Evolutionary conservation across 2,329 filamentous ascomycete genomes (phyloP).

Genomic region (Bipolaris zeicola): DNA sequence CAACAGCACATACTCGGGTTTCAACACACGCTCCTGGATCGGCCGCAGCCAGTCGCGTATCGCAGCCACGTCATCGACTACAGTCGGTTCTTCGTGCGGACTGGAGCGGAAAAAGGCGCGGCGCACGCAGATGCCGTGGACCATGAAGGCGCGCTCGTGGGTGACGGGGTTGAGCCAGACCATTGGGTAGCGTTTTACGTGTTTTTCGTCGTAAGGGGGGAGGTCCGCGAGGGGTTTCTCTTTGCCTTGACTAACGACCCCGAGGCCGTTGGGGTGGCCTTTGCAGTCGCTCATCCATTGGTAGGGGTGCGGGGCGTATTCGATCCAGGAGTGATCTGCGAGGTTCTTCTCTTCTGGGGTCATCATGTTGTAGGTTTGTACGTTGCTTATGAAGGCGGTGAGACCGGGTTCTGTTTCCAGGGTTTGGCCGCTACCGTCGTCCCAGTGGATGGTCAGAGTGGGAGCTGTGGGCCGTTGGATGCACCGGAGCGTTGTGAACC

Average conservation of each 20-base stretch:
- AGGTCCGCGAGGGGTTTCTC: constrained; percentile 50
- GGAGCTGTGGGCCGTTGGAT: constrained; percentile 48
- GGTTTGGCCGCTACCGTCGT: constrained; percentile 50
- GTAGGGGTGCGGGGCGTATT: constrained; percentile 55
- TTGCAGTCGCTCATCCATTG: constrained; percentile 46
- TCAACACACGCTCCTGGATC: constrained; percentile 50
- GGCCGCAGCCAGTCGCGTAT: constrained; percentile 46
- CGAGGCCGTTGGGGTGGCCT: constrained; percentile 50
- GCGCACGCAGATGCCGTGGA: constrained; percentile 4
- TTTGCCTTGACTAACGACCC: constrained; percentile 48
- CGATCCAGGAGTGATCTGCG: constrained; percentile 54
- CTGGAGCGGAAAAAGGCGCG: constrained; percentile 49
- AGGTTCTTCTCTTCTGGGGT: constrained; percentile 50
- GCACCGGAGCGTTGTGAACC: constrained; percentile 52
- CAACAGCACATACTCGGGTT: constrained; percentile 52
- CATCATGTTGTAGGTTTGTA: constrained; percentile 52
- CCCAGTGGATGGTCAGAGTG: constrained; percentile 50
- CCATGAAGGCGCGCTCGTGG: constrained; percentile 42
- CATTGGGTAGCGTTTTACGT: constrained; percentile 54
- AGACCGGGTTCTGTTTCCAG: constrained; percentile 53
- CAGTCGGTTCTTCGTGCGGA: constrained; percentile 39
- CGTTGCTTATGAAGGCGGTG: constrained; percentile 54
- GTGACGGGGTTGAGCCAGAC: constrained; percentile 54
- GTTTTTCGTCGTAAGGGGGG: constrained; percentile 42
- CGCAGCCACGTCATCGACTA: constrained; percentile 49